Evolutionary conservation across 352 stramenopile species (phyloP), one percentile per base, ranked within the genome.

Genomic region (Phytopythium mirpurense): DNA sequence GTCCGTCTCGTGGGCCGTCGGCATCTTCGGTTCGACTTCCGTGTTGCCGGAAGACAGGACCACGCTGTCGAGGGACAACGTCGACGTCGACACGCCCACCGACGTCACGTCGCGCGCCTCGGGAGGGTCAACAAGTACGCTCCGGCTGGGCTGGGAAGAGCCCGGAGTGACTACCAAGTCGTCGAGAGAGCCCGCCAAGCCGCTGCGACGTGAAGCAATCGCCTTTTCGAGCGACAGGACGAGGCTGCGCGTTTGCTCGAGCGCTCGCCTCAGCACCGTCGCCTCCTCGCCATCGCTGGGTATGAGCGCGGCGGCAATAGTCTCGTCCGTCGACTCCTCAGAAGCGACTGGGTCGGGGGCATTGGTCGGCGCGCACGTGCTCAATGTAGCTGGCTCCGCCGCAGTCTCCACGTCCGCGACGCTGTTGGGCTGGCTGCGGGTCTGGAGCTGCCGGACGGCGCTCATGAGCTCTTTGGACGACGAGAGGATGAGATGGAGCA

Each of bases 381-480:
- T 19, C 14, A 16, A 2, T 10, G n/a, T 31, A 0, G 21, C 36
- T 19, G 15, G n/a, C 2, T 32, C 29, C 29, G 15, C 16, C 21
- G 18, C 40, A 5, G 40, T 19, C 21, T 23, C 40, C 21, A 21
- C 19, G 21, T 16, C 2, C 14, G 15, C 19, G 1, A 8, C 12
- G n/a, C 18, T 11, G n/a, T 27, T 10, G n/a, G 27, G 12, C 23
- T 40, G 29, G 3, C 19, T 8, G 15, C 19, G 46, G n/a, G 31
- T 27, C 5, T 29, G 46, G 6, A 54, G 48, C 18, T 54, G 35
- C 3, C 44, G 45, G 16, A 70, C 63, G 37, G 68, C 62, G 46
- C 54, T 53, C 19, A 64, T 59, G 26, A 74, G 21, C 55, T 74
- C 62, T 1, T 59, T 51, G 23, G 68, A 70, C 5, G 55, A 70